Percentiles rank a stretch among this genome's conserved stretches.
phyloP scores from a whole-genome alignment of 2,329 filamentous ascomycete species.

The Achaetomium macrosporum region DNA sequence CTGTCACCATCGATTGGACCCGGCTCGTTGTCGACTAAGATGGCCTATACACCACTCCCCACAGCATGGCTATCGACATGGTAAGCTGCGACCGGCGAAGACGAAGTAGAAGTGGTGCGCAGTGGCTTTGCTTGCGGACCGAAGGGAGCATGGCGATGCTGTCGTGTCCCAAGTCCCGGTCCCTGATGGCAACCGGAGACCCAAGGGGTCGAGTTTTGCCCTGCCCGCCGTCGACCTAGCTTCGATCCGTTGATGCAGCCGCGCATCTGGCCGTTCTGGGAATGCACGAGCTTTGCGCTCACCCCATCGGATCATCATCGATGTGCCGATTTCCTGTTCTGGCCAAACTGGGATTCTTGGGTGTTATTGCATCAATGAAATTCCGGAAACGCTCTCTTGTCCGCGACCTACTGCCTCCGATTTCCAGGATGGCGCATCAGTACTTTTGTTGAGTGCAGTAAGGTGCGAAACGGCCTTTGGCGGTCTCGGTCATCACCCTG shows the following conservation, averaged over 20 bases:
- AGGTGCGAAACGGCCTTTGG: no score
- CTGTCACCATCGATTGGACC: slow-evolving; percentile 20
- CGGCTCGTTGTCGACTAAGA: slow-evolving; percentile 4
- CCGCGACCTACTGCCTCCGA: neutral
- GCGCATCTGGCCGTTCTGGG: neutral
- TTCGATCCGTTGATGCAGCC: slow-evolving; percentile 12
- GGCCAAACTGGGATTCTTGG: neutral
- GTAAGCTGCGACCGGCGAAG: neutral
- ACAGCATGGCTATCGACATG: neutral
- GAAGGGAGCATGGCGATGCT: neutral
- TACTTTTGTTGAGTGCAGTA: no score
- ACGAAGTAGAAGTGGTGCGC: no score
- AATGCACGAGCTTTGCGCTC: neutral
- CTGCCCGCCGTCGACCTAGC: neutral
- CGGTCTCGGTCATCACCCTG: no score
- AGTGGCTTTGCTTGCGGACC: slow-evolving; percentile 3
- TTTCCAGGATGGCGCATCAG: neutral
- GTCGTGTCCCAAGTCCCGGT: neutral
- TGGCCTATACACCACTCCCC: slow-evolving; percentile 10
- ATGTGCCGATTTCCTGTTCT: slow-evolving; percentile 1
- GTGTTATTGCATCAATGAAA: neutral
- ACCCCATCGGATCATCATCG: slow-evolving; percentile 1
- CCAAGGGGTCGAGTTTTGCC: neutral
- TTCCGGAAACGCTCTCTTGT: slow-evolving; percentile 1
- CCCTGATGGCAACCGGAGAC: neutral